Base-by-base conservation (phyloP, 805 yeast genomes). In the Candida verbasci region DNA sequence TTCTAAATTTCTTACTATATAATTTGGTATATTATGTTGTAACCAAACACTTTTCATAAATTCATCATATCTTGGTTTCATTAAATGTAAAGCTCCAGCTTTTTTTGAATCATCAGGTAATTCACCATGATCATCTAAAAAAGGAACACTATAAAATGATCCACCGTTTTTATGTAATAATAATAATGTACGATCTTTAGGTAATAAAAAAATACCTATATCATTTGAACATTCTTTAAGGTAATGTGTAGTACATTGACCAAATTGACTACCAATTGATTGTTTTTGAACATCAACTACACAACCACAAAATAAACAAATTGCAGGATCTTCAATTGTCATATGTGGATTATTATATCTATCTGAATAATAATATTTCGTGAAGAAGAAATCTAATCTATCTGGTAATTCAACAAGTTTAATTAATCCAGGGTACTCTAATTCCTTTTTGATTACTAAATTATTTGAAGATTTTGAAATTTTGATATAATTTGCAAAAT, bases 121-220 rank as follows among this genome's bases (percentile, higher is more conserved):
- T 50, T 89, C 97, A 1, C 97, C 97, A 55, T 87, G 95, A 24
- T 71, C 70, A 54, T 89, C 96, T 24, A 86, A 60, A 52, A 80
- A 91, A 0, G 97, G 97, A 3, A 94, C 82, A 23, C 78, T 79
- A 42, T 76, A 70, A 55, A 91, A 91, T 1, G 95, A 78, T 0
- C 98, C 98, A 24, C 83, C 81, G 6, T 81, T 82, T 34, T 77
- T 78, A 40, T 83, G 75, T 31, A 91, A 53, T 23, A 86, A 52
- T 35, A 87, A 59, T 17, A 85, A 52, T 9, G 81, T 63, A 44
- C 85, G 72, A 44, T 80, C 82, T 45, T 81, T 77, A 1, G 94
- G 91, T 2, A 85, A 50, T 31, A 87, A 59, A 46, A 80, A 87
- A 0, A 87, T 71, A 0, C 96, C 96, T n/a, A 66, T 58, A 33